Evolutionary conservation across 164 flowering plant species (phyloP), one percentile per base, ranked within the genome.

Genomic region (Sedum album): DNA sequence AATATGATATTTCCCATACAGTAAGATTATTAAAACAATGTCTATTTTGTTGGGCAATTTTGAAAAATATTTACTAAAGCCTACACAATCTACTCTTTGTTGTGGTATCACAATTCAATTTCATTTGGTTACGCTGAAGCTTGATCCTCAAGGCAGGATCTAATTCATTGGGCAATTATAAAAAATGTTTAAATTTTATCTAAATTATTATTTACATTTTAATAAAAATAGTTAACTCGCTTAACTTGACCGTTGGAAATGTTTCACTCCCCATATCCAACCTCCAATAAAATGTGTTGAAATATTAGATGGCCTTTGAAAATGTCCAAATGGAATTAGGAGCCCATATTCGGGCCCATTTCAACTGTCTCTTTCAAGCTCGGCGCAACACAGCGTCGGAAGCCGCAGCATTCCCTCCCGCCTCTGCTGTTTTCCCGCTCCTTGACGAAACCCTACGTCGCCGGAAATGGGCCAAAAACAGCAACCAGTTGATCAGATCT

Each of bases 401-500:
- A 55, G 61, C 61, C 61, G 61, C 31, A 55, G 7, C 7, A 55
- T 10, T 31, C 61, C 28, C 18, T 84, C 83, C 88, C 88, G 83
- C 83, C 77, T 70, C 73, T 35, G 65, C 31, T 20, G 26, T 64
- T 71, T 80, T 81, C 82, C 80, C 78, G 78, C 79, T 73, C 73
- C 75, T 23, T 38, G 13, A 51, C 35, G 65, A 82, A 89, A 82
- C 88, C 95, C 91, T 82, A 82, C 76, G 75, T 41, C 62, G 17
- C 75, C 57, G n/a, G 25, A 39, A 69, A 85, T 86, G 93, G 83
- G 79, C 23, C 80, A 78, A 69, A 86, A 87, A 76, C 78, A 89
- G 49, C 77, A 71, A 15, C 60, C 75, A 36, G 73, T 84, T 65
- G 88, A 82, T 73, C 80, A 68, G 1, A 36, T 44, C 68, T 6